A percentile compares a stretch with the other conserved stretches of the same genome.
These are phyloP conservation scores for Rhodotorula sp. DNA, from an alignment of 1,284 basidiomycete species.

Conservation along the genomic window DNA sequence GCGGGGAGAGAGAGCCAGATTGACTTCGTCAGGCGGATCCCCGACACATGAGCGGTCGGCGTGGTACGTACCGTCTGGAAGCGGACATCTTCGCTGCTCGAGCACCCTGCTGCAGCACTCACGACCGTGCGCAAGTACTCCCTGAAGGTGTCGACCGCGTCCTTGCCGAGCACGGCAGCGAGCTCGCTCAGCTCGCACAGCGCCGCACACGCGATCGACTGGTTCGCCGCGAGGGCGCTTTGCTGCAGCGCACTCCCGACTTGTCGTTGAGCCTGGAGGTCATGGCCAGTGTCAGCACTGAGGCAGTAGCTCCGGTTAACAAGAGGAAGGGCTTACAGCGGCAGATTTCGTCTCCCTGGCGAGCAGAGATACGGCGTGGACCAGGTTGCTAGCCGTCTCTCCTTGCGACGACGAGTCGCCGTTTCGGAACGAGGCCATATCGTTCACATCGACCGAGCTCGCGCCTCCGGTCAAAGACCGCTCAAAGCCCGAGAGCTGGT, in stretches of 20 bases:
- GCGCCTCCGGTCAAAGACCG: neutral
- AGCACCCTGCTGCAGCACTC: neutral
- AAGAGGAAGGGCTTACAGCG: slow-evolving; percentile 59
- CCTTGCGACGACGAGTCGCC: neutral
- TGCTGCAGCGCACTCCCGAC: slow-evolving; percentile 9
- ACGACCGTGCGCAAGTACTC: slow-evolving; percentile 1
- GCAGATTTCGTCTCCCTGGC: slow-evolving; percentile 78
- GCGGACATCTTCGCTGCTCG: neutral
- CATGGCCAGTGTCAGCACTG: no score
- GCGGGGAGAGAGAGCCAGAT: no score
- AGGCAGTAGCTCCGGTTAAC: neutral
- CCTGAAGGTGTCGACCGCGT: neutral
- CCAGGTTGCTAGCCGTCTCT: slow-evolving; percentile 15
- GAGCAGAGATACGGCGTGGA: slow-evolving; percentile 68
- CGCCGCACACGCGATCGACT: slow-evolving; percentile 10
- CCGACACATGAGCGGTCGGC: no score
- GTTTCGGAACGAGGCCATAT: neutral
- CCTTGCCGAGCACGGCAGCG: neutral
- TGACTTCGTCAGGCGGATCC: neutral
- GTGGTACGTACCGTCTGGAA: neutral
- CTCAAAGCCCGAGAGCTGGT: slow-evolving; percentile 22
- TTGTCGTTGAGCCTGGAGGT: slow-evolving; percentile 3
- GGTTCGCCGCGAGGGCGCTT: neutral
- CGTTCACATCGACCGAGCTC: neutral
- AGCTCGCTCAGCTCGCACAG: slow-evolving; percentile 11